Evolutionary conservation across 371 early-diverging fungal genomes (phyloP).

Genomic region (Hamiltosporidium tvaerminnensis): DNA sequence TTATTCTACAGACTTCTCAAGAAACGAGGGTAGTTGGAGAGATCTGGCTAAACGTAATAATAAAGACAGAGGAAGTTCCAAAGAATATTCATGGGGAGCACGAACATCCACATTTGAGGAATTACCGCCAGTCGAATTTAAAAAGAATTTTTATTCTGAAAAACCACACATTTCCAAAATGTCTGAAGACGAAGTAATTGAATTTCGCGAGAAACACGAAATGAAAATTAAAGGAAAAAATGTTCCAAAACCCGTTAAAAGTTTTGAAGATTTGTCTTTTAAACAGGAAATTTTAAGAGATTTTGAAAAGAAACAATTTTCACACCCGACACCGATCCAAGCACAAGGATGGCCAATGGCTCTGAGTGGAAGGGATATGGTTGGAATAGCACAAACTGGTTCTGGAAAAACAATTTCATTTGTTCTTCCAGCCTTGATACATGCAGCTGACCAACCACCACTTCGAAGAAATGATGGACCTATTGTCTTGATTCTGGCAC

Average conservation of each 20-base stretch:
- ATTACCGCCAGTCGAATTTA: too few relatives aligned
- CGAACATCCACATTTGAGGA: too few relatives aligned
- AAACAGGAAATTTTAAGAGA: conserved; percentile 66
- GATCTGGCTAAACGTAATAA: too few relatives aligned
- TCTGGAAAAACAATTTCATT: conserved; percentile 94
- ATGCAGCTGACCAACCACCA: conserved; percentile 83
- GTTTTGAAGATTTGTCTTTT: conserved; percentile 62
- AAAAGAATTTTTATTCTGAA: too few relatives aligned
- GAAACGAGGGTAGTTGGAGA: too few relatives aligned
- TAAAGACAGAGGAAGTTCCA: too few relatives aligned
- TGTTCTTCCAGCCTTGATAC: conserved; percentile 82
- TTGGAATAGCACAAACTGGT: conserved; percentile 93
- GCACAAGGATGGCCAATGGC: conserved; percentile 98
- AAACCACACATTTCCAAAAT: conserved; percentile 31
- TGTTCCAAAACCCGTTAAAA: conserved; percentile 59
- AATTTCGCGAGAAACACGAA: conserved; percentile 54
- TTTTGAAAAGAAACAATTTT: conserved; percentile 65
- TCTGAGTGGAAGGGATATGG: conserved; percentile 82
- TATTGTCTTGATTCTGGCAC: conserved; percentile 81
- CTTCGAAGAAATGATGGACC: conserved; percentile 86
- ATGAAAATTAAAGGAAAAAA: conserved; percentile 56
- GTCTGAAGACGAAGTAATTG: conserved; percentile 53
- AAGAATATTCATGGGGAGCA: too few relatives aligned
- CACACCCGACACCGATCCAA: conserved; percentile 82
- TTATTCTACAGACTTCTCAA: too few relatives aligned